Conservation (phyloP, 139 green algal species). For the Zygnema cylindricum region DNA sequence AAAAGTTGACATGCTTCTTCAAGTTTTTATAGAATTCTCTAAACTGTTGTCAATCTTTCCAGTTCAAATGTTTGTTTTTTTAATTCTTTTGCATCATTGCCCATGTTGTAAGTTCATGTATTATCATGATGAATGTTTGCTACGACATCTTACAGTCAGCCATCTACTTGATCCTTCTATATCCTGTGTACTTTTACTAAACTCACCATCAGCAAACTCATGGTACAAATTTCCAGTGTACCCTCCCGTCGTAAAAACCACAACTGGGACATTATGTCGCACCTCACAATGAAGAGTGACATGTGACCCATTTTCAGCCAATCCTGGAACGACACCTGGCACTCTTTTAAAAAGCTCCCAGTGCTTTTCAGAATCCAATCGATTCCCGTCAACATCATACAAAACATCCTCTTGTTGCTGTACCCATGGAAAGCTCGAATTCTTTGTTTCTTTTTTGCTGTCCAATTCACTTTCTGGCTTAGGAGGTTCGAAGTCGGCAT, state of each 20-base stretch:
- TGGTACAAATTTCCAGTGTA: constrained; percentile 29
- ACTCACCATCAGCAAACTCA: constrained; percentile 29
- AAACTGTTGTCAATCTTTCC: too few species aligned
- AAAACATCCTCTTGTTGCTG: neutral
- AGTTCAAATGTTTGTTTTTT: too few species aligned
- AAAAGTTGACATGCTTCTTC: too few species aligned
- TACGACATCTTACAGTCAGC: too few species aligned
- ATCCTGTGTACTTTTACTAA: too few species aligned
- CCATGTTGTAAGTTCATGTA: too few species aligned
- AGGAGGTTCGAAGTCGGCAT: too few species aligned
- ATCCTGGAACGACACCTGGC: neutral
- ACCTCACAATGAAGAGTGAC: constrained; percentile 9
- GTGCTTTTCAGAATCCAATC: neutral
- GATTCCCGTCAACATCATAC: neutral
- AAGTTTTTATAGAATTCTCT: too few species aligned
- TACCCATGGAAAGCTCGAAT: neutral
- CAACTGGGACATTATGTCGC: neutral
- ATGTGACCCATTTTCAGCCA: neutral
- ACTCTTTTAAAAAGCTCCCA: neutral
- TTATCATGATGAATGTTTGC: too few species aligned
- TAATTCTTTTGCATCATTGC: too few species aligned
- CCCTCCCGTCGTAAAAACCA: constrained; percentile 25
- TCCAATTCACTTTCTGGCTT: neutral
- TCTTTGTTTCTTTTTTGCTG: neutral
- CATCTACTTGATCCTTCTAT: too few species aligned